Percentiles rank a stretch among this genome's conserved stretches.
Evolutionary conservation across 192 early-diverging fungal species (phyloP).

Genomic region (Obelidium mucronatum): DNA sequence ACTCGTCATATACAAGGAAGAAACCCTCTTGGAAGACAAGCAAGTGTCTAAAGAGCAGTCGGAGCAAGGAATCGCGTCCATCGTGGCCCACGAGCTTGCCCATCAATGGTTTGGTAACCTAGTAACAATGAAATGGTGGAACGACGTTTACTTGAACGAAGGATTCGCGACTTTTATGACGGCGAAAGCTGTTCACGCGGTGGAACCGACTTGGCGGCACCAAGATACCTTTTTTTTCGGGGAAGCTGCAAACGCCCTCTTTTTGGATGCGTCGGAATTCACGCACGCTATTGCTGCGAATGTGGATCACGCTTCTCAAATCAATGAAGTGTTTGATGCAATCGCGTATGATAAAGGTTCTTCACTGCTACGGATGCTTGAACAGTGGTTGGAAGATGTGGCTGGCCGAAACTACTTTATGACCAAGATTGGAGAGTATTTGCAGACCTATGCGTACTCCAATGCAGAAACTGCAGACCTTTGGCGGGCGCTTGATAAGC

Average conservation of each 20-base stretch:
- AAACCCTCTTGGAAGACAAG: slow-evolving; percentile 79
- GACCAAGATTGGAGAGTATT: slow-evolving; percentile 48
- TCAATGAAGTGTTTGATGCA: slow-evolving; percentile 84
- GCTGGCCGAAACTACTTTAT: slow-evolving; percentile 27
- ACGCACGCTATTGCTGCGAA: slow-evolving; percentile 46
- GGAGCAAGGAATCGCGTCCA: slow-evolving; percentile 81
- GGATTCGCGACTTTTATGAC: slow-evolving; percentile 91
- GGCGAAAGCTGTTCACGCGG: slow-evolving; percentile 25
- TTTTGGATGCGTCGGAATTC: slow-evolving; percentile 36
- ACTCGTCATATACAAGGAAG: slow-evolving; percentile 82
- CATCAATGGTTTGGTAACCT: slow-evolving; percentile 57
- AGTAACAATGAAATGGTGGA: slow-evolving; percentile 86
- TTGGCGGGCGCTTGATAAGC: slow-evolving; percentile 75
- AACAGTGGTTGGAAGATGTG: slow-evolving; percentile 35
- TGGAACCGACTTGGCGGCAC: slow-evolving; percentile 33
- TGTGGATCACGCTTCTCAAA: slow-evolving; percentile 35
- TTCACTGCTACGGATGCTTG: slow-evolving; percentile 71
- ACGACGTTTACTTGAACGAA: slow-evolving; percentile 81
- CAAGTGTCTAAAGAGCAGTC: slow-evolving; percentile 68
- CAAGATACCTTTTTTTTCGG: slow-evolving; percentile 36
- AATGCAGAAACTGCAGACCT: slow-evolving; percentile 86
- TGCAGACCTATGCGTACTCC: slow-evolving; percentile 76
- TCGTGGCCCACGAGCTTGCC: slow-evolving; percentile 77
- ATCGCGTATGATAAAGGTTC: slow-evolving; percentile 88
- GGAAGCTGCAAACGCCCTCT: slow-evolving; percentile 37